Evolutionary conservation across 139 green algal genomes (phyloP), one percentile per base, ranked within the genome.

Genomic region (Mychonastes homosphaera): DNA sequence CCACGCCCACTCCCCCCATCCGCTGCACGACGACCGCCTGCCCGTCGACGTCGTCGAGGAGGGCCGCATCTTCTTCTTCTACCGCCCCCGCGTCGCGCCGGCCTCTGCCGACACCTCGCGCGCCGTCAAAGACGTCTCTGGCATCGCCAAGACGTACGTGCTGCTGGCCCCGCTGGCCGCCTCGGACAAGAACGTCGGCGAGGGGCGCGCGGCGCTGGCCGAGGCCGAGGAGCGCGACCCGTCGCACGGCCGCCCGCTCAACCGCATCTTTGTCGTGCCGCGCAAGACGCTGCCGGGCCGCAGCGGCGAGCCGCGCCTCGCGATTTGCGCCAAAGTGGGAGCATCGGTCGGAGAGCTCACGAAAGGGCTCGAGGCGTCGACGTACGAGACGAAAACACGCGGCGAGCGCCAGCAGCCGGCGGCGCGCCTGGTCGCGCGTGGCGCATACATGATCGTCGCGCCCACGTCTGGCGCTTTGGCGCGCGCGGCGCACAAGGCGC

Each of bases 381-480:
- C 51, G 27, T 41, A 9, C 6, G 58, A 56, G n/a, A 65, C 58
- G 23, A 58, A 57, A 32, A 65, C 58, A 8, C 46, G 35, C 18
- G 58, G 58, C 36, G 29, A 56, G 46, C 58, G 58, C 19, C 24
- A 50, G 26, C 58, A 65, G 58, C 33, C 33, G 6, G 41, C 58
- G 27, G 58, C 46, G 4, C 46, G 47, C 3, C 34, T 36, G 28
- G 58, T 21, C 4, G 58, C 34, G 5, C 47, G 57, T 34, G 58
- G 58, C 26, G 24, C 8, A 15, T 65, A 65, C 24, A 47, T 65
- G 18, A 58, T 65, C 24, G 45, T 47, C 19, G 19, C 38, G 16
- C 13, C 38, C 16, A 16, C 38, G 38, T 45, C 13, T 45, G 38
- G 13, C 38, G 13, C 38, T 16, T 45, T 45, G 13, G 16, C 38